Percentiles rank a stretch among this genome's conserved stretches.
Conservation (phyloP, 2,329 filamentous ascomycete genomes). For the Botryotinia narcissicola region DNA sequence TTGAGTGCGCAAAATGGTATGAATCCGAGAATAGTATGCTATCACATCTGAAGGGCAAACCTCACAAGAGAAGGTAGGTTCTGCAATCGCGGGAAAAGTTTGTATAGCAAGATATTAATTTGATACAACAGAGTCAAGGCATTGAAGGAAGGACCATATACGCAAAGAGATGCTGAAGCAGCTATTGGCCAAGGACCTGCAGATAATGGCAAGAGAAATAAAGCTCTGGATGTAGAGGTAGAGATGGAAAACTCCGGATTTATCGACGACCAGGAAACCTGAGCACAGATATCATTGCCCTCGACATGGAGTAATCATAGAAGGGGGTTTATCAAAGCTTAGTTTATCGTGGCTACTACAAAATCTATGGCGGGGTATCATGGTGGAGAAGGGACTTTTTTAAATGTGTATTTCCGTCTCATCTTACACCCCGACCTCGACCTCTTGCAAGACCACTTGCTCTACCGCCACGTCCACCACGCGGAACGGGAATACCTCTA, state of each 20-base stretch:
- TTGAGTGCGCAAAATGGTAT: conserved; percentile 95
- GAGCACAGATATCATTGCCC: conserved; percentile 14
- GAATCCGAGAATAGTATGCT: conserved; percentile 76
- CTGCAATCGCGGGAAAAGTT: not conserved
- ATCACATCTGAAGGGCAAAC: conserved; percentile 80
- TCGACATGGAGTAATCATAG: not conserved
- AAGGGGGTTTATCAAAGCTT: not conserved
- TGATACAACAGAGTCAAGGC: conserved; percentile 65
- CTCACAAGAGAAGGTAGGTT: conserved; percentile 82
- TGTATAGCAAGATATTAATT: conserved; percentile 7
- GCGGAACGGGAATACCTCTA: conserved; percentile 36
- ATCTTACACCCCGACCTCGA: conserved; percentile 35
- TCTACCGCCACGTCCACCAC: conserved; percentile 36
- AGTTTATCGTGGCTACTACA: conserved; percentile 3
- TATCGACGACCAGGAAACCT: conserved; percentile 29
- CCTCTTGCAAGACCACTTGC: conserved; percentile 40
- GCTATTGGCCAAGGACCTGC: conserved; percentile 65
- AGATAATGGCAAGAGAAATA: conserved; percentile 58
- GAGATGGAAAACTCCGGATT: conserved; percentile 41
- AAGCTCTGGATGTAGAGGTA: conserved; percentile 40
- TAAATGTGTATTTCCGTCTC: conserved; percentile 26
- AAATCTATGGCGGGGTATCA: conserved; percentile 20
- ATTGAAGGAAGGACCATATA: conserved; percentile 80
- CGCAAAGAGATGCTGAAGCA: conserved; percentile 81
- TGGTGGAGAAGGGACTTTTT: conserved; percentile 10